Conservation (phyloP, 306 rosid species). For the Inga leiocalycina region DNA sequence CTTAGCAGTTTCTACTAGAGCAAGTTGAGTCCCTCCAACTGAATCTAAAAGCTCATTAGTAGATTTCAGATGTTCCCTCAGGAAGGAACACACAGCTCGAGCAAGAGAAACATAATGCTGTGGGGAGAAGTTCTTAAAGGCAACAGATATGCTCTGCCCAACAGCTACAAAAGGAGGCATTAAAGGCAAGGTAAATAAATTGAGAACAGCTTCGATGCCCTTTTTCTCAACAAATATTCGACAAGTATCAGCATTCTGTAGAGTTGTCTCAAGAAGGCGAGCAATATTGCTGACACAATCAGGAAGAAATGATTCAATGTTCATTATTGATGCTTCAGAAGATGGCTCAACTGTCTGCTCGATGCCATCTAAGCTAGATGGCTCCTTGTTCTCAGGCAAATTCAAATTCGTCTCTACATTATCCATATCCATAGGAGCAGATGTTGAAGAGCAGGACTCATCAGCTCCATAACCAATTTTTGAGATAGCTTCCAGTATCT, state of each 20-base stretch:
- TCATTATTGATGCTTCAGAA: slow-evolving; percentile 53
- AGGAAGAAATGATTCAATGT: slow-evolving; percentile 77
- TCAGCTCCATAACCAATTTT: slow-evolving; percentile 79
- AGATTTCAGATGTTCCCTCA: slow-evolving; percentile 83
- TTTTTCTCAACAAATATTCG: slow-evolving; percentile 94
- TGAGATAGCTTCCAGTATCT: slow-evolving; percentile 68
- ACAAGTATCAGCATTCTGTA: slow-evolving; percentile 96
- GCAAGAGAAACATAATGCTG: slow-evolving; percentile 95
- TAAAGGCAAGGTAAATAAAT: slow-evolving; percentile 79
- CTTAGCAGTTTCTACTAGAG: slow-evolving; percentile 64
- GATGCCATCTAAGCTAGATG: slow-evolving; percentile 56
- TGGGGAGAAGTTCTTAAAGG: slow-evolving; percentile 91
- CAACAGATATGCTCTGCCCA: slow-evolving; percentile 88
- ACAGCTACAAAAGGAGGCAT: slow-evolving; percentile 79
- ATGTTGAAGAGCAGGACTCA: slow-evolving; percentile 72
- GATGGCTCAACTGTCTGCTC: slow-evolving; percentile 68
- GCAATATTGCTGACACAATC: slow-evolving; percentile 88
- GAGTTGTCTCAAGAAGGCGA: slow-evolving; percentile 90
- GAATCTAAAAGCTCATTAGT: slow-evolving; percentile 82
- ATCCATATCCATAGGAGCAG: slow-evolving; percentile 96
- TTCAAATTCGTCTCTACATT: slow-evolving; percentile 63
- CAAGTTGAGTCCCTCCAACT: slow-evolving; percentile 81
- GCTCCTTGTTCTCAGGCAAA: slow-evolving; percentile 56
- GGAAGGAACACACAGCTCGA: slow-evolving; percentile 78
- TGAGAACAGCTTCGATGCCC: slow-evolving; percentile 92